These are phyloP conservation scores for Suillus sp. DNA, from an alignment of 768 basidiomycete genomes.

Conservation along the genomic window DNA sequence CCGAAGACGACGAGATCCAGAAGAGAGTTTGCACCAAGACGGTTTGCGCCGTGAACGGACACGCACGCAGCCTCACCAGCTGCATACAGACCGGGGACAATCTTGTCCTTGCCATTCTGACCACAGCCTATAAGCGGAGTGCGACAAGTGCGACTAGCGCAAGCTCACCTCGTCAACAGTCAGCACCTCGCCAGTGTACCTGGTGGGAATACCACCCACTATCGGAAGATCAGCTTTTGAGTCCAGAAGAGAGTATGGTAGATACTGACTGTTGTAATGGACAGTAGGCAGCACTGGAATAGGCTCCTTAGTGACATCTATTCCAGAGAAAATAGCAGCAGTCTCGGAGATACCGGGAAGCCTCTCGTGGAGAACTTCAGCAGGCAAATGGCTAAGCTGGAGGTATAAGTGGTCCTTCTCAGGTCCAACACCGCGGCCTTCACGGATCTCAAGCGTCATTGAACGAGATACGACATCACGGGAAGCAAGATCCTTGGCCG, in stretches of 20 bases:
- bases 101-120: slow-evolving; percentile 83
- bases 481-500: slow-evolving; percentile 98
- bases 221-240: slow-evolving; percentile 16
- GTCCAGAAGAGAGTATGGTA: not conserved
- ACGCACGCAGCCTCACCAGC: slow-evolving; percentile 99
- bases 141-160: slow-evolving; percentile 10
- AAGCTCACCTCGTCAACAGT: slow-evolving; percentile 66
- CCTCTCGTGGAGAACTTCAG: slow-evolving; percentile 94
- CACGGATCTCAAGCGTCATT: slow-evolving; percentile 98
- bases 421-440: slow-evolving; percentile 97
- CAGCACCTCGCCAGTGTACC: slow-evolving; percentile 96
- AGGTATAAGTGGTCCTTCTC: slow-evolving; percentile 98
- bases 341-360: slow-evolving; percentile 99
- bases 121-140: slow-evolving; percentile 1
- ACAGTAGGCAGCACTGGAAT: slow-evolving; percentile 98
- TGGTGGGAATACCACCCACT: slow-evolving; percentile 99
- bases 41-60: slow-evolving; percentile 98
- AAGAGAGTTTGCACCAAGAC: slow-evolving; percentile 98
- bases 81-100: slow-evolving; percentile 96
- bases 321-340: slow-evolving; percentile 97
- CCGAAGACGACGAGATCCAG: slow-evolving; percentile 99
- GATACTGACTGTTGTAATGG: slow-evolving; percentile 91
- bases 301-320: slow-evolving; percentile 99
- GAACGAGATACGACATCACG: slow-evolving; percentile 99
- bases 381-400: slow-evolving; percentile 95